Conservation (phyloP, 2,329 filamentous ascomycete genomes). For the Colletotrichum orbiculare region DNA sequence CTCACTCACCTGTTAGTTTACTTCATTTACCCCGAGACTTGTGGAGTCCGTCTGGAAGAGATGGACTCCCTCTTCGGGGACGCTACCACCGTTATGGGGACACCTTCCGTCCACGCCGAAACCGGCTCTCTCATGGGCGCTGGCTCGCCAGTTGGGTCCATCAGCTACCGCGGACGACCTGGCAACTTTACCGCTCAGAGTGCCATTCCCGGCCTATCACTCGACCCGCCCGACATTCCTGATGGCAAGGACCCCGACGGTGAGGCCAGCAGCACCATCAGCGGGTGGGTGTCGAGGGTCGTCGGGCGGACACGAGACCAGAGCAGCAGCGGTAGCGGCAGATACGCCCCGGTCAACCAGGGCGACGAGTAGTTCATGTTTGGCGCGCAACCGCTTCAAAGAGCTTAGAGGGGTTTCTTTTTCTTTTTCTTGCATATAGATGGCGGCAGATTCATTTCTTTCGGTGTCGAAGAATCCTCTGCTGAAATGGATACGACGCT, state of each 20-base stretch:
- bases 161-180: conserved; percentile 72
- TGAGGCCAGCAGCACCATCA: conserved; percentile 54
- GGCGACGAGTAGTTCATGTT: conserved; percentile 46
- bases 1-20: conserved; percentile 73
- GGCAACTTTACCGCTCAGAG: conserved; percentile 67
- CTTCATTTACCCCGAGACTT: conserved; percentile 97
- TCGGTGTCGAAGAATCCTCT: conserved; percentile 17
- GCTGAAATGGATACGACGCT: conserved; percentile 14
- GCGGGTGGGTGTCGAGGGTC: conserved; percentile 61
- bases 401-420: conserved; percentile 35
- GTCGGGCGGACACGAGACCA: conserved; percentile 52
- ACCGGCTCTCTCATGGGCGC: conserved; percentile 83
- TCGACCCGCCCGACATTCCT: conserved; percentile 78
- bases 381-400: conserved; percentile 13
- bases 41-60: conserved; percentile 93
- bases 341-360: conserved; percentile 55
- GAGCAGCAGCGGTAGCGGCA: conserved; percentile 47
- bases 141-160: conserved; percentile 82
- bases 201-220: conserved; percentile 82
- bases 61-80: conserved; percentile 97
- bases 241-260: conserved; percentile 55
- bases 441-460: conserved; percentile 37
- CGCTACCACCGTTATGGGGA: conserved; percentile 82
- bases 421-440: conserved; percentile 51
- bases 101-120: conserved; percentile 79